A percentile compares a stretch with the other conserved stretches of the same genome.
Conservation (phyloP, 1,139 yeast species). For the Suhomyces kunorum region DNA sequence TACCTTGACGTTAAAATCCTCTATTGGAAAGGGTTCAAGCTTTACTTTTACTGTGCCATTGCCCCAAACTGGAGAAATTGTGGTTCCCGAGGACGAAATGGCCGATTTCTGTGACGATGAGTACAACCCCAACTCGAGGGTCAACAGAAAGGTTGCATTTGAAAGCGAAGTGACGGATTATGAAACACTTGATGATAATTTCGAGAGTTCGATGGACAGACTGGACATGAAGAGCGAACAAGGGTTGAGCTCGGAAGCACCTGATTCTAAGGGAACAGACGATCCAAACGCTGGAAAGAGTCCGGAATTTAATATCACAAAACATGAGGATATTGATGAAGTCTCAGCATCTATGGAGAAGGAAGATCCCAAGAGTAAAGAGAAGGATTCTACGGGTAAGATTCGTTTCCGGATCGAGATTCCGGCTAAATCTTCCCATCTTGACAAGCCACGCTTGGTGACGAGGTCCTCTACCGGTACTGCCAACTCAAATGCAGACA, state of each 20-base stretch:
- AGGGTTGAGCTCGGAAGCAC: neutral
- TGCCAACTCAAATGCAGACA: conserved; percentile 42
- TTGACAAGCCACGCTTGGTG: conserved; percentile 49
- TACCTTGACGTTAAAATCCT: conserved; percentile 67
- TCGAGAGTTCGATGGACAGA: neutral
- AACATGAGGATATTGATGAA: neutral
- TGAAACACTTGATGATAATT: conserved; percentile 5
- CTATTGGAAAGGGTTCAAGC: conserved; percentile 75
- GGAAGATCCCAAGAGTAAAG: neutral
- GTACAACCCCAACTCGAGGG: conserved; percentile 40
- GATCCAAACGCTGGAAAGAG: no score
- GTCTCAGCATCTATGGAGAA: neutral
- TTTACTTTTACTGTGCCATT: conserved; percentile 81
- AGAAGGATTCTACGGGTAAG: conserved; percentile 3
- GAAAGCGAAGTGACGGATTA: conserved; percentile 11
- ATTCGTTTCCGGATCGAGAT: conserved; percentile 15
- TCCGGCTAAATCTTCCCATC: conserved; percentile 15
- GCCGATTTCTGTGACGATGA: conserved; percentile 46
- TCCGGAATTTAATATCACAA: neutral
- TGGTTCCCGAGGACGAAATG: conserved; percentile 42
- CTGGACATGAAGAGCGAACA: neutral
- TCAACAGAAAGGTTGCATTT: conserved; percentile 43
- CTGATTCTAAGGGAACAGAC: neutral
- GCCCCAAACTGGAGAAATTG: conserved; percentile 65
- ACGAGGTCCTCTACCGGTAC: conserved; percentile 60